Conservation (phyloP, 495 filamentous ascomycete genomes). For the Lentithecium fluviatile region DNA sequence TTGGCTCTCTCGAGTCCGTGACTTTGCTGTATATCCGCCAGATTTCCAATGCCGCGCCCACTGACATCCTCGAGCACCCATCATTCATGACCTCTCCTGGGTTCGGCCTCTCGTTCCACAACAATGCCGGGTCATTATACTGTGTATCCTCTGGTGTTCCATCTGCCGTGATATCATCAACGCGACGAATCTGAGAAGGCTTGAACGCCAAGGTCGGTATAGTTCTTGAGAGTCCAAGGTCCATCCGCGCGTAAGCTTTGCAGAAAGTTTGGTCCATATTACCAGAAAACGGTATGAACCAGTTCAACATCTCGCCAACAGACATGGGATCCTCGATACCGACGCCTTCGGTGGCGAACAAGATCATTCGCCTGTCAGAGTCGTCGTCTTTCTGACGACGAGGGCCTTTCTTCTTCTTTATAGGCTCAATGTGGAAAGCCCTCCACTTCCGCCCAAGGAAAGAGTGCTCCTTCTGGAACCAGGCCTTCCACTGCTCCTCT, state of each 20-base stretch:
- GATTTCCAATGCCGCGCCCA: slow-evolving; percentile 30
- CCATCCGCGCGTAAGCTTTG: slow-evolving; percentile 43
- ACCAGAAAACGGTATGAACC: slow-evolving; percentile 38
- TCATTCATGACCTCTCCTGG: slow-evolving; percentile 36
- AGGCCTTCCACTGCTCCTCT: slow-evolving; percentile 21
- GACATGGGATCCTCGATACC: slow-evolving; percentile 10
- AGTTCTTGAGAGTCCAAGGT: slow-evolving; percentile 40
- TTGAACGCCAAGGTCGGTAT: slow-evolving; percentile 33
- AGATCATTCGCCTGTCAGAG: slow-evolving; percentile 21
- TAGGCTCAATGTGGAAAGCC: slow-evolving; percentile 29
- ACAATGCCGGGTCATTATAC: slow-evolving; percentile 36
- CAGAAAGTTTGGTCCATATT: slow-evolving; percentile 37
- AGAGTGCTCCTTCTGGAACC: slow-evolving; percentile 29
- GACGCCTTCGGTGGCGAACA: slow-evolving; percentile 32
- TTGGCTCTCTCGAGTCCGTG: slow-evolving; percentile 26
- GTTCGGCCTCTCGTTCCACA: slow-evolving; percentile 13
- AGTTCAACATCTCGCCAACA: slow-evolving; percentile 35
- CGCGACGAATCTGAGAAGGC: slow-evolving; percentile 32
- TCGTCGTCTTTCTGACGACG: slow-evolving; percentile 1
- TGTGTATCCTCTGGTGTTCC: slow-evolving; percentile 32
- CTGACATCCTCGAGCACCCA: slow-evolving; percentile 40
- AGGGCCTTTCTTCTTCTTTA: slow-evolving; percentile 35
- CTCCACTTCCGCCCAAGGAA: slow-evolving; percentile 42
- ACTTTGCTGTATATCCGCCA: slow-evolving; percentile 18
- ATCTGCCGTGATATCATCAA: slow-evolving; percentile 31